Percentiles rank a stretch among this genome's conserved stretches.
Conservation (phyloP, 1,284 basidiomycete species). For the Ustilago loliicola region DNA sequence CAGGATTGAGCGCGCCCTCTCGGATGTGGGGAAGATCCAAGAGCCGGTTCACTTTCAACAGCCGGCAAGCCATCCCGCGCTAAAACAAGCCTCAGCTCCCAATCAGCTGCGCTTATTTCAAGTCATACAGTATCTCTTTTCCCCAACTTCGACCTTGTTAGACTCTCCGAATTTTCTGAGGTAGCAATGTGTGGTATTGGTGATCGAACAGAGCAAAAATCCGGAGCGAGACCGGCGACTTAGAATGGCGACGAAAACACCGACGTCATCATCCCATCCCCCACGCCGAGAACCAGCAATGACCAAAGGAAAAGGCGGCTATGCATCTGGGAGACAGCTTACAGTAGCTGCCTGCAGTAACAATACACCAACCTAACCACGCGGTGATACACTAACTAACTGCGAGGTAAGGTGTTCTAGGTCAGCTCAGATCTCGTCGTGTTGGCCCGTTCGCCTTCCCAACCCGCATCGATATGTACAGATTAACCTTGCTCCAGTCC, state of each 20-base stretch:
- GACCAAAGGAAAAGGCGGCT: constrained; percentile 9
- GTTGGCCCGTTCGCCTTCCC: neutral
- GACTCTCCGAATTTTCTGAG: neutral
- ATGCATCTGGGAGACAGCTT: too few relatives aligned
- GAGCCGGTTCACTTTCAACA: constrained; percentile 43
- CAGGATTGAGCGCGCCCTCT: neutral
- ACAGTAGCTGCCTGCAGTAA: neutral
- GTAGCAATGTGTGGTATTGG: neutral
- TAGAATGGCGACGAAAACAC: neutral
- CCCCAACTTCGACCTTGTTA: neutral
- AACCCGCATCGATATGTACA: too few relatives aligned
- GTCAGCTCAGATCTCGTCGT: neutral
- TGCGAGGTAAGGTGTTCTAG: neutral
- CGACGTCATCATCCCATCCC: neutral
- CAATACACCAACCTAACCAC: neutral
- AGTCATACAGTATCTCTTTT: neutral
- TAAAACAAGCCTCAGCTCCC: neutral
- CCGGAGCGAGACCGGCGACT: constrained; percentile 22
- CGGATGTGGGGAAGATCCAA: constrained; percentile 4
- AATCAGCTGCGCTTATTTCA: constrained; percentile 23
- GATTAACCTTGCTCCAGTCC: too few relatives aligned
- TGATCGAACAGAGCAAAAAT: neutral
- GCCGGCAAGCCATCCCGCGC: constrained; percentile 19
- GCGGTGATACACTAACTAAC: too few relatives aligned
- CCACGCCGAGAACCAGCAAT: too few relatives aligned